These are phyloP conservation scores for Cyberlindnera mrakii DNA, from an alignment of 805 yeast species.

Conservation along the genomic window DNA sequence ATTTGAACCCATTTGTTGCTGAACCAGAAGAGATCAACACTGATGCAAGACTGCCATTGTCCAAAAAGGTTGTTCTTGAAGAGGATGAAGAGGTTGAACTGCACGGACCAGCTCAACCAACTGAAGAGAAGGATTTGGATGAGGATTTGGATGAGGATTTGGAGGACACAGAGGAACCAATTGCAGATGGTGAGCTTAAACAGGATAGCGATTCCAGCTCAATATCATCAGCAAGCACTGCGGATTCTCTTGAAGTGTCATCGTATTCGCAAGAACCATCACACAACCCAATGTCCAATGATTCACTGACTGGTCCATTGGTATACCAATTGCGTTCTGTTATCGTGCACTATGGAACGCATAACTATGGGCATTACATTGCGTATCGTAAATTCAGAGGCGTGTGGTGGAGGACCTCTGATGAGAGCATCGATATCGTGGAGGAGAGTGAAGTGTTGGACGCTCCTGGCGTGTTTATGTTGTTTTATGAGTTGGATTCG, in stretches of 20 bases:
- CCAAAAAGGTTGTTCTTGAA: constrained; percentile 33
- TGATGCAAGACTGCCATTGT: constrained; percentile 75
- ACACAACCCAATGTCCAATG: constrained; percentile 6
- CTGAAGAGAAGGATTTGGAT: neutral
- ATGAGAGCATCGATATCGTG: constrained; percentile 78
- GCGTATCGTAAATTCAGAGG: constrained; percentile 79
- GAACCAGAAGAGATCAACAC: constrained; percentile 63
- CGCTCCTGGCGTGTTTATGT: constrained; percentile 87
- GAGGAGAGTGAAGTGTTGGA: constrained; percentile 73
- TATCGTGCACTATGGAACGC: constrained; percentile 91
- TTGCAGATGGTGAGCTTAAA: neutral
- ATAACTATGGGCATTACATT: constrained; percentile 95
- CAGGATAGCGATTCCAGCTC: too few relatives aligned
- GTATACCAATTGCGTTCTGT: constrained; percentile 76
- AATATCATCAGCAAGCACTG: neutral
- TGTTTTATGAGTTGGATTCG: constrained; percentile 69
- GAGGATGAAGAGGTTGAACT: neutral
- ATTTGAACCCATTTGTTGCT: constrained; percentile 65
- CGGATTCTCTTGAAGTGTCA: neutral
- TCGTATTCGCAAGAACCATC: constrained; percentile 1
- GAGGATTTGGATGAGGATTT: neutral
- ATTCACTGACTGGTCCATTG: constrained; percentile 33
- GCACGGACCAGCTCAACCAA: neutral
- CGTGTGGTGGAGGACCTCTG: constrained; percentile 94
- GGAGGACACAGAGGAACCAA: neutral